Conservation (phyloP, 1,284 basidiomycete genomes). For the Entoloma clypeatum region DNA sequence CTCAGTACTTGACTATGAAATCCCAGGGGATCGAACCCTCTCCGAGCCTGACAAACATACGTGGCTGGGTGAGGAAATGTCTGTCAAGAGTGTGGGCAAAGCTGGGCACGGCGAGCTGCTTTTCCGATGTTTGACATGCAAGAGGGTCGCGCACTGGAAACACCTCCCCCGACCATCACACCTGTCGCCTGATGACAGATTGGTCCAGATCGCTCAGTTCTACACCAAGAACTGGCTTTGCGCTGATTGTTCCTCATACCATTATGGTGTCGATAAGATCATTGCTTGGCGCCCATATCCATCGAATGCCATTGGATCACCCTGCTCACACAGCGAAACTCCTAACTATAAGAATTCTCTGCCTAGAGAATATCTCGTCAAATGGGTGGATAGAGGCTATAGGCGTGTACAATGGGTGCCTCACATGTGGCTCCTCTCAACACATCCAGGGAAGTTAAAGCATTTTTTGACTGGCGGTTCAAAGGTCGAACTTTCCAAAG, state of each 20-base stretch:
- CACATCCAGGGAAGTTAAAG: constrained; percentile 57
- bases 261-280: constrained; percentile 77
- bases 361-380: constrained; percentile 86
- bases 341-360: constrained; percentile 58
- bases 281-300: constrained; percentile 88
- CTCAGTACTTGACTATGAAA: constrained; percentile 39
- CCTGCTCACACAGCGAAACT: constrained; percentile 36
- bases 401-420: constrained; percentile 82
- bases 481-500: constrained; percentile 60
- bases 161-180: constrained; percentile 58
- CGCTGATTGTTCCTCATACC: constrained; percentile 73
- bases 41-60: no score
- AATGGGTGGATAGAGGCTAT: constrained; percentile 79
- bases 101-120: constrained; percentile 43
- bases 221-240: constrained; percentile 72
- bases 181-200: constrained; percentile 33
- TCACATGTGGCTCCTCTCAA: constrained; percentile 81
- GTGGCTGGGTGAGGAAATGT: no score
- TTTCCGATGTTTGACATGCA: constrained; percentile 81
- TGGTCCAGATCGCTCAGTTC: constrained; percentile 49
- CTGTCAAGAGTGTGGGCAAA: no score
- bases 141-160: constrained; percentile 74
- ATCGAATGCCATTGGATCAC: constrained; percentile 51
- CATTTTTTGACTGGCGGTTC: constrained; percentile 75
- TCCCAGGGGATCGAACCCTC: constrained; percentile 20